Percentiles rank a stretch among this genome's conserved stretches.
phyloP scores from a whole-genome alignment of 2,329 filamentous ascomycete species.

The Fusarium burgessii region DNA sequence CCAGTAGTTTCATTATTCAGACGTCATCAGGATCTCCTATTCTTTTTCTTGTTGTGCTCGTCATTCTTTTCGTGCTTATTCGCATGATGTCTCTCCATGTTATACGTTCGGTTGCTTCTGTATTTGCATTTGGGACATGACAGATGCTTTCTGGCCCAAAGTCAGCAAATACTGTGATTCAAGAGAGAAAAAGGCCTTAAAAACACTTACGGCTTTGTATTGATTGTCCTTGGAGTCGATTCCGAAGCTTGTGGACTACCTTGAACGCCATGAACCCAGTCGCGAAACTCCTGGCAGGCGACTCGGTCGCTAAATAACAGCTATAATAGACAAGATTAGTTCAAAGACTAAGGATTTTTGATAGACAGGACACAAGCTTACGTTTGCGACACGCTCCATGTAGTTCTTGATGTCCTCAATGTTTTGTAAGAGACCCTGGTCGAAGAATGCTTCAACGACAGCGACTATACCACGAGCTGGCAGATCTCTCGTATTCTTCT shows the following conservation, averaged over 20 bases:
- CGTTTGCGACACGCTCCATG: slow-evolving; percentile 8
- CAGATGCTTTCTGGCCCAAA: fast-evolving
- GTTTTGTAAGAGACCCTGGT: slow-evolving; percentile 23
- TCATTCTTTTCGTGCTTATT: background rate
- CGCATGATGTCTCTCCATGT: background rate
- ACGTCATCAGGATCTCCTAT: fast-evolving
- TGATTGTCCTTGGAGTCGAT: fast-evolving
- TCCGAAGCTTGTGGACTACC: background rate
- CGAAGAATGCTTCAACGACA: slow-evolving; percentile 15
- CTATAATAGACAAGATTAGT: background rate
- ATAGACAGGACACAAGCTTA: background rate
- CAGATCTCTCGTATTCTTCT: background rate
- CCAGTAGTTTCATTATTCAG: fast-evolving
- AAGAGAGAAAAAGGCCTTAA: fast-evolving
- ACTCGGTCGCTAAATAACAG: background rate
- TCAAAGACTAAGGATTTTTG: fast-evolving
- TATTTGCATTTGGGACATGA: background rate
- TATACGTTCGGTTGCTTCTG: background rate
- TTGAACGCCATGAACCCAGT: background rate
- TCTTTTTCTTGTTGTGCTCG: background rate
- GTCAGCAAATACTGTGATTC: background rate
- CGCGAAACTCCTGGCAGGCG: background rate
- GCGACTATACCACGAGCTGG: slow-evolving; percentile 14
- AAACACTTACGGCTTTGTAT: background rate
- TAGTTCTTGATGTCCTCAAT: slow-evolving; percentile 16